phyloP scores from a whole-genome alignment of 2,329 filamentous ascomycete genomes.

The Fusarium lateritium region DNA sequence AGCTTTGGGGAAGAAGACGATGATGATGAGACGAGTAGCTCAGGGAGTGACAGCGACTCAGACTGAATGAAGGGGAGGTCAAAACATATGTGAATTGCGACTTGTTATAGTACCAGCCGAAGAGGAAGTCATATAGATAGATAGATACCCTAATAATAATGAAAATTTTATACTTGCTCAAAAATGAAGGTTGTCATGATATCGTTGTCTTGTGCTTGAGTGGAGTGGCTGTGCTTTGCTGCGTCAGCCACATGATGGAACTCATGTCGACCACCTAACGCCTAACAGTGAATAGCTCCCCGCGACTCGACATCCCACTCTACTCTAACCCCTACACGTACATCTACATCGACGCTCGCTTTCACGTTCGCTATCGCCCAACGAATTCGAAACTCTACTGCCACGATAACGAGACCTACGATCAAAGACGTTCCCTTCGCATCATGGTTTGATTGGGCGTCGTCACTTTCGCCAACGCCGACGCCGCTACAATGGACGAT shows the following conservation, averaged over 20 bases:
- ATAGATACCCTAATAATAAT: neutral
- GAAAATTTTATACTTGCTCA: neutral
- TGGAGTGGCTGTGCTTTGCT: constrained; percentile 38
- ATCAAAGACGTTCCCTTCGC: constrained; percentile 9
- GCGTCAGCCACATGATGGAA: constrained; percentile 40
- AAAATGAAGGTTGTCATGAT: neutral
- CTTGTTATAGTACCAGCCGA: neutral
- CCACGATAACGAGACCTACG: neutral
- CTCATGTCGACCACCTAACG: constrained; percentile 3
- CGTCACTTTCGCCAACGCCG: constrained; percentile 35
- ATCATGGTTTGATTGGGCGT: constrained; percentile 50
- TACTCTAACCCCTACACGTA: constrained; percentile 17
- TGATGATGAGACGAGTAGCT: constrained; percentile 60
- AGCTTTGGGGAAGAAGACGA: constrained; percentile 56
- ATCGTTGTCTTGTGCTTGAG: neutral
- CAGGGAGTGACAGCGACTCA: constrained; percentile 56
- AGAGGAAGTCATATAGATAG: neutral
- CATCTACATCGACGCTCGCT: constrained; percentile 24
- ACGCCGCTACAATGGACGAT: constrained; percentile 62
- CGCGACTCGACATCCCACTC: constrained; percentile 24
- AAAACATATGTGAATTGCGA: neutral
- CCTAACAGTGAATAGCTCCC: constrained; percentile 38
- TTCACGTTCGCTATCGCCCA: constrained; percentile 9
- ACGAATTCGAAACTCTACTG: neutral
- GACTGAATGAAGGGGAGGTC: neutral